Conservation (phyloP, 495 filamentous ascomycete species). For the Tuber borchii region DNA sequence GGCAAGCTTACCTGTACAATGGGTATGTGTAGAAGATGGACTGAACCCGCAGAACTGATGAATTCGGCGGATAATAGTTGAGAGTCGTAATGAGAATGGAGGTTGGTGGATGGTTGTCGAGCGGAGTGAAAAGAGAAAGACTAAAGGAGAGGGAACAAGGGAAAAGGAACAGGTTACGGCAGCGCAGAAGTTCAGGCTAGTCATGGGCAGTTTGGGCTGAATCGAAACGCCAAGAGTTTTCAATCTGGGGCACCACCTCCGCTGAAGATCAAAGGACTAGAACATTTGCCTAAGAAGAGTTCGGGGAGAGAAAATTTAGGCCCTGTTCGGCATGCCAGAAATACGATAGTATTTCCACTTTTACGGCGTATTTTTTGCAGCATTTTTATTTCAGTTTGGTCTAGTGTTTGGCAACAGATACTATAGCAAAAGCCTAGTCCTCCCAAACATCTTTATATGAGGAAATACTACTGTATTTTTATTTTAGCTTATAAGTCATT, state of each 20-base stretch:
- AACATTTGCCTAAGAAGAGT: neutral
- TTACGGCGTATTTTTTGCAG: too few species aligned
- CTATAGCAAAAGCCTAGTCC: too few species aligned
- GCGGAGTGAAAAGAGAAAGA: neutral
- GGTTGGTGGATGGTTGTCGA: slow-evolving; percentile 4
- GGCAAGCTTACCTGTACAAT: slow-evolving; percentile 1
- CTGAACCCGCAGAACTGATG: neutral
- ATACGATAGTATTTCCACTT: too few species aligned
- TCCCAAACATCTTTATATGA: too few species aligned
- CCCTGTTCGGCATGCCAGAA: too few species aligned
- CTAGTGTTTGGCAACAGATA: too few species aligned
- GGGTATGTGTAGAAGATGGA: neutral
- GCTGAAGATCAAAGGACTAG: neutral
- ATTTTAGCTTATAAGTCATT: too few species aligned
- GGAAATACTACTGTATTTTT: too few species aligned
- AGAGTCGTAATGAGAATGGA: neutral
- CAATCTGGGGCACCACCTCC: neutral
- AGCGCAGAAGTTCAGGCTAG: neutral
- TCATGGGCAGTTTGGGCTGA: neutral
- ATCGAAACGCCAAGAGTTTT: slow-evolving; percentile 2
- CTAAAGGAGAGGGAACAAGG: neutral
- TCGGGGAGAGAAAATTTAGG: neutral
- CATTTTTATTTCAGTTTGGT: too few species aligned
- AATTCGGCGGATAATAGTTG: neutral
- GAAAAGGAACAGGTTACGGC: neutral